phyloP scores from a whole-genome alignment of 2,329 filamentous ascomycete genomes.

The Dothistroma septosporum region DNA sequence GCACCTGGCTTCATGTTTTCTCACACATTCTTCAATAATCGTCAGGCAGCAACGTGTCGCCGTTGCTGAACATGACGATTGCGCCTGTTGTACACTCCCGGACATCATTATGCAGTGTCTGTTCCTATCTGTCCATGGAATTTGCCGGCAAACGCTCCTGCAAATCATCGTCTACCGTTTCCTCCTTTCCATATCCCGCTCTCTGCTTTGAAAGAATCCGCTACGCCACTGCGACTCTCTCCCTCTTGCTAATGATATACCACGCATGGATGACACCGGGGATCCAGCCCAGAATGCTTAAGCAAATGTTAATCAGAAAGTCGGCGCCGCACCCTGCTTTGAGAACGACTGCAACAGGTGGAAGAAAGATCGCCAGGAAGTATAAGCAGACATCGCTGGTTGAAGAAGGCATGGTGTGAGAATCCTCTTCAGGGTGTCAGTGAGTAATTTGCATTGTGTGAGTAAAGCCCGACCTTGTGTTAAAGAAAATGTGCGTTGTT shows the following conservation, averaged over 20 bases:
- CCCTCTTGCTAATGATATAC: constrained; percentile 47
- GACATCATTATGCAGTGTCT: no score
- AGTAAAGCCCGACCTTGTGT: neutral
- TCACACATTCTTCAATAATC: no score
- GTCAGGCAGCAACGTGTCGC: no score
- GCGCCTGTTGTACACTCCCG: no score
- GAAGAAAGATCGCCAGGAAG: constrained; percentile 51
- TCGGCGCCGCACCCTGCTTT: constrained; percentile 80
- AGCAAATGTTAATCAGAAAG: constrained; percentile 81
- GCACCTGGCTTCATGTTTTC: neutral
- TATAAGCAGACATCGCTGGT: constrained; percentile 17
- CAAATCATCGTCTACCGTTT: neutral
- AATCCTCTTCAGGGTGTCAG: neutral
- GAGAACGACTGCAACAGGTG: constrained; percentile 83
- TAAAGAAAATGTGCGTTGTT: neutral
- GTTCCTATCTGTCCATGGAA: neutral
- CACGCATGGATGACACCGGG: constrained; percentile 72
- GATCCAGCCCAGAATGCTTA: constrained; percentile 68
- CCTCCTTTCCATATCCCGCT: neutral
- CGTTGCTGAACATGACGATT: no score
- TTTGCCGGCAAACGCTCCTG: no score
- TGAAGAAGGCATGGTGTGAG: constrained; percentile 12
- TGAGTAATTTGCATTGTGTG: neutral
- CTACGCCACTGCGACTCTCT: neutral
- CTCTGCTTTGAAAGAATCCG: no score